A percentile compares a stretch with the other conserved stretches of the same genome.
Evolutionary conservation across 176 grass and related monocot species (phyloP).

Genomic region (Urochloa ruziziensis): DNA sequence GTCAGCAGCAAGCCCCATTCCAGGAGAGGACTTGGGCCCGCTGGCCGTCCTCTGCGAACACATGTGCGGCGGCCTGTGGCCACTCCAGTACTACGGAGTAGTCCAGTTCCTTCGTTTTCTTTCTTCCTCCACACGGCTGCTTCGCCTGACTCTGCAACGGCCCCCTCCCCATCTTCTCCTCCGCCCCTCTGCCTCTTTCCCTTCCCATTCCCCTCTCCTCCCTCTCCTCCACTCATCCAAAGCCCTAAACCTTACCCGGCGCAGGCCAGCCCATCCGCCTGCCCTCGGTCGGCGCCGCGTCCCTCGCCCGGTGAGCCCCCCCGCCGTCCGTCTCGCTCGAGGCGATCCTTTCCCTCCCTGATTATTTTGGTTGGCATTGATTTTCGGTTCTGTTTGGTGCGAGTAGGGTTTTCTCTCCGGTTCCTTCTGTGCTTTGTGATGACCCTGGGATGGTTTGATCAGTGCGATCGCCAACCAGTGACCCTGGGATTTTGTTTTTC

Average conservation of each 20-base stretch:
- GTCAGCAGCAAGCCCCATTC: background rate
- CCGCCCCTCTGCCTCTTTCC: background rate
- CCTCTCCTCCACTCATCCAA: background rate
- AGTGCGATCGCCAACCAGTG: background rate
- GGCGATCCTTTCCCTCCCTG: background rate
- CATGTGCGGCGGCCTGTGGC: background rate
- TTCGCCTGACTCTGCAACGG: background rate
- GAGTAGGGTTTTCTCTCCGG: background rate
- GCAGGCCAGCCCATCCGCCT: background rate
- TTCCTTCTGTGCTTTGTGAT: background rate
- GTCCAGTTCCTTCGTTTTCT: background rate
- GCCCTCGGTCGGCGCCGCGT: background rate
- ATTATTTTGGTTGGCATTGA: background rate
- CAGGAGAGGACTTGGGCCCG: background rate
- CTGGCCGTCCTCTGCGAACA: background rate
- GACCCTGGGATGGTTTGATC: background rate
- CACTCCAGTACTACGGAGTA: background rate
- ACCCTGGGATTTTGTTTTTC: background rate
- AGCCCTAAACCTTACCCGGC: constrained; percentile 43
- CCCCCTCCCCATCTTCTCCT: too few species aligned
- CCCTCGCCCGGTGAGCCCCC: constrained; percentile 18
- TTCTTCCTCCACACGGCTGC: constrained; percentile 30
- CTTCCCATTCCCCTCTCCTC: background rate
- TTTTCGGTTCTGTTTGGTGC: background rate
- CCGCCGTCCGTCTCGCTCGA: background rate